These are phyloP conservation scores for Yarrowia sp. DNA, from an alignment of 805 yeast species.

Conservation along the genomic window DNA sequence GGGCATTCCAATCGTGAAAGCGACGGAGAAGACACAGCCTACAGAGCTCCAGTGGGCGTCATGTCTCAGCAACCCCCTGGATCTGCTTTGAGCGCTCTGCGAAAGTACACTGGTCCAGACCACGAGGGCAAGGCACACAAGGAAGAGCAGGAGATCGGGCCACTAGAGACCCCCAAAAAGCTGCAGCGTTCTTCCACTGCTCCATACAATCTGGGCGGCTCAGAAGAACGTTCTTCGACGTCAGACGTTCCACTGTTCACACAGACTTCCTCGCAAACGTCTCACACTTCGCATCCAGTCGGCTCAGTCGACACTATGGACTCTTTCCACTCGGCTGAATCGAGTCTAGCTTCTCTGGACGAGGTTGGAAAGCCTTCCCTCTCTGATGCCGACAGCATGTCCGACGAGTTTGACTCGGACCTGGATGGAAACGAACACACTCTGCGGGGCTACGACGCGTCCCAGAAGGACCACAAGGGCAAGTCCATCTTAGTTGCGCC, in stretches of 20 bases:
- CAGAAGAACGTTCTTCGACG: neutral
- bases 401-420: conserved; percentile 10
- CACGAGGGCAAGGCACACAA: neutral
- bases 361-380: neutral
- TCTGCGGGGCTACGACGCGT: neutral
- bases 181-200: neutral
- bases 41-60: conserved; percentile 7
- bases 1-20: neutral
- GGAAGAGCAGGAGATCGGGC: neutral
- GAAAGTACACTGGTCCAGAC: neutral
- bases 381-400: neutral
- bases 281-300: neutral
- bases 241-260: conserved; percentile 4
- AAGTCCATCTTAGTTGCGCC: conserved; percentile 1
- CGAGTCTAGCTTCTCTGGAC: neutral
- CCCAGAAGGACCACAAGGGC: neutral
- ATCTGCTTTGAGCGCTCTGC: neutral
- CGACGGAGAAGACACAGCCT: neutral
- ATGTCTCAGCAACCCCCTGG: conserved; percentile 3
- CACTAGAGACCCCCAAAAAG: neutral
- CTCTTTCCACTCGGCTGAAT: conserved; percentile 14
- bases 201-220: neutral
- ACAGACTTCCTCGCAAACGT: conserved; percentile 3
- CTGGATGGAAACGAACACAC: neutral
- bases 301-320: neutral